Evolutionary conservation across 768 basidiomycete species (phyloP).

Genomic region (Ramaria sp.): DNA sequence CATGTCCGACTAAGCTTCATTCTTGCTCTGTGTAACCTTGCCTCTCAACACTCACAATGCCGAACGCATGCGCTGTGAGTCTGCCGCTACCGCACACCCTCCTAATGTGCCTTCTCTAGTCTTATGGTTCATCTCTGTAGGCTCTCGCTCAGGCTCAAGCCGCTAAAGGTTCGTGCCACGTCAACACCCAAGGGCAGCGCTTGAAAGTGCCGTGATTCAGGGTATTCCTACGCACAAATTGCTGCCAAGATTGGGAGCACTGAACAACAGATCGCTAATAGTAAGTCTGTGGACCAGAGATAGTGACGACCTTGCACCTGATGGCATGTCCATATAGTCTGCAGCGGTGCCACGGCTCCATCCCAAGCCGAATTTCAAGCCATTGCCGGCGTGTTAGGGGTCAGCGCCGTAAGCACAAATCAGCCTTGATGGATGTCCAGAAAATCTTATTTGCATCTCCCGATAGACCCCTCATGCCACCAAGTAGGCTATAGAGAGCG

Average conservation of each 20-base stretch:
- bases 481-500: too few relatives aligned
- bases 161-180: constrained; percentile 30
- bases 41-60: constrained; percentile 30
- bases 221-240: constrained; percentile 36
- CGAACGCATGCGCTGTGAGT: constrained; percentile 40
- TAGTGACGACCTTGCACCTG: neutral
- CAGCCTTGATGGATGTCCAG: neutral
- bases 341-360: constrained; percentile 31
- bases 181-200: neutral
- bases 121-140: neutral
- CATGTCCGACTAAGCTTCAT: neutral
- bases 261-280: constrained; percentile 39
- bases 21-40: neutral
- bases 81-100: neutral
- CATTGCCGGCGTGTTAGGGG: constrained; percentile 33
- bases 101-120: neutral
- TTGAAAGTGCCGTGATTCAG: constrained; percentile 21
- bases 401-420: constrained; percentile 24
- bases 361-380: constrained; percentile 37
- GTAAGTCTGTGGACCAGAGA: constrained; percentile 24
- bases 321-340: constrained; percentile 22
- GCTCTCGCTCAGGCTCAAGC: constrained; percentile 40
- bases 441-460: neutral
- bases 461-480: neutral
- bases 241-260: constrained; percentile 31